Evolutionary conservation across 2,329 filamentous ascomycete genomes (phyloP), one percentile per base, ranked within the genome.

Genomic region (Colletotrichum graminicola): DNA sequence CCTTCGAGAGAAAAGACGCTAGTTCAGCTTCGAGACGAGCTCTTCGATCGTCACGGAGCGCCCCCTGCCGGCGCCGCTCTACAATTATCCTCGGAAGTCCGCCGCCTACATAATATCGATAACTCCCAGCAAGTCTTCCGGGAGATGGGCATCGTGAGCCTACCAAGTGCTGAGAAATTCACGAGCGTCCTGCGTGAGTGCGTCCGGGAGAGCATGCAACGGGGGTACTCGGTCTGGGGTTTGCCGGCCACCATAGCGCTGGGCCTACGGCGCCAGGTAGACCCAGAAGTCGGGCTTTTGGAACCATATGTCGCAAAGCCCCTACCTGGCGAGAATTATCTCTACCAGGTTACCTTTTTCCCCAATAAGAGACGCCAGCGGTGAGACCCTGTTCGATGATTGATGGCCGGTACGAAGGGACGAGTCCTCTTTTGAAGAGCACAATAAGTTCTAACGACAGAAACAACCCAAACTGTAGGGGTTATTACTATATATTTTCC

Each of bases 1-100:
- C 80, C 80, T 0, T 77, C 74, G 23, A 75, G 78, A 2, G 75
- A 75, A 10, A 81, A 79, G 41, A 74, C 81, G 1, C 78, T 87
- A 5, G 60, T 57, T 3, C 71, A 82, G 59, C 76, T 87, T 39
- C 80, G 82, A 61, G 82, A 87, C 47, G 80, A 80, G 54, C 80
- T 87, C 4, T 87, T 87, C 75, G 76, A 80, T 10, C 79, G 81
- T 3, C 84, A 86, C 67, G 84, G 86, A 43, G 83, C 81, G 2
- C 85, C 85, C 3, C 83, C 84, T 0, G 73, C 73, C 1, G 83
- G 82, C 3, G 78, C 81, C 0, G 82, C 84, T 0, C 78, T 78
- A 18, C 63, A 60, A 3, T 79, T 87, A 49, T 82, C 85, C 0
- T 74, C 80, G n/a, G 78, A 81, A 4, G 83, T 86, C 65, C 82